A percentile compares a stretch with the other conserved stretches of the same genome.
Conservation (phyloP, 192 early-diverging fungal genomes). For the Cladochytrium replicatum region DNA sequence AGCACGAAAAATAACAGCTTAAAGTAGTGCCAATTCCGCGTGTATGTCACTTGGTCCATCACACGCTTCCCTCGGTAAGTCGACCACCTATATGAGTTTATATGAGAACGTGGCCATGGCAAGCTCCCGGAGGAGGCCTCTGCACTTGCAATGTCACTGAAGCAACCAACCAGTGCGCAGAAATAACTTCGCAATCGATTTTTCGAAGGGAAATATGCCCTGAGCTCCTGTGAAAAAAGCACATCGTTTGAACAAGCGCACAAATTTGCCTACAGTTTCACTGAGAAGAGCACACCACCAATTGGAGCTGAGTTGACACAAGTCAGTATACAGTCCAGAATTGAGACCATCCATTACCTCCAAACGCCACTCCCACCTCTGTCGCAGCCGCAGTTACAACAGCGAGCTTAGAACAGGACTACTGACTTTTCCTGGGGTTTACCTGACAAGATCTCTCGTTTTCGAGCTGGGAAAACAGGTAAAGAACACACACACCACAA, state of each 20-base stretch:
- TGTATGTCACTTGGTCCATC: slow-evolving; percentile 69
- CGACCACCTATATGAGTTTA: slow-evolving; percentile 44
- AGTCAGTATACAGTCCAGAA: slow-evolving; percentile 5
- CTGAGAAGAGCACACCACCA: slow-evolving; percentile 86
- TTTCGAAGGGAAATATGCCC: slow-evolving; percentile 84
- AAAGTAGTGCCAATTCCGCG: slow-evolving; percentile 83
- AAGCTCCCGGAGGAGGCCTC: background rate
- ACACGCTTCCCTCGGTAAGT: slow-evolving; percentile 46
- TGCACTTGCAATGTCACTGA: slow-evolving; percentile 71
- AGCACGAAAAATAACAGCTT: slow-evolving; percentile 80
- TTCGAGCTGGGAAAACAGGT: slow-evolving; percentile 50
- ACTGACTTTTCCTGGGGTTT: slow-evolving; percentile 3
- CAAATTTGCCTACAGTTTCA: too few species aligned
- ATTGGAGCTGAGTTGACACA: slow-evolving; percentile 64
- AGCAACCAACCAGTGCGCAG: slow-evolving; percentile 84
- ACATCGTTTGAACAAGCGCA: too few species aligned
- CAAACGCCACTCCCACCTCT: slow-evolving; percentile 91
- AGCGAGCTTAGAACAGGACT: background rate
- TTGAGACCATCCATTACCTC: slow-evolving; percentile 23
- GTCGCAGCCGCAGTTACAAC: slow-evolving; percentile 70
- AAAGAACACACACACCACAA: too few species aligned
- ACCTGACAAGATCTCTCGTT: slow-evolving; percentile 81
- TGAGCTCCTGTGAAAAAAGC: slow-evolving; percentile 51
- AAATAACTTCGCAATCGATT: slow-evolving; percentile 93
- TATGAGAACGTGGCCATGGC: slow-evolving; percentile 1